phyloP scores from a whole-genome alignment of 2,329 filamentous ascomycete genomes.

The Tolypocladium nubicola region DNA sequence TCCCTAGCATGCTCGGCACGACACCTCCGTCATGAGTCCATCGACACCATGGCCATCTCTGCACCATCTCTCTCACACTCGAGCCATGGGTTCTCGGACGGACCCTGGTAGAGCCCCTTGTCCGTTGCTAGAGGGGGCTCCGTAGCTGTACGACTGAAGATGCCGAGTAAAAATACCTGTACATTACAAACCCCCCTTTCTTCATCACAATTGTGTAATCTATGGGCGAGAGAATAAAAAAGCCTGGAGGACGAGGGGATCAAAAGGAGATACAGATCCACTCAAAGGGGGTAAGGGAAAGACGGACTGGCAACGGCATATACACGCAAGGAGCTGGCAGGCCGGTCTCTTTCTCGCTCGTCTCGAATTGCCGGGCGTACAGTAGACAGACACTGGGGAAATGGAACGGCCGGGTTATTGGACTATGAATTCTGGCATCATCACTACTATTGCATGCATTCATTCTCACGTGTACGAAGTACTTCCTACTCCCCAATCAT shows the following conservation, averaged over 20 bases:
- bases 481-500: background rate
- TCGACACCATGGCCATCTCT: background rate
- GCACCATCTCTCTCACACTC: background rate
- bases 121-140: background rate
- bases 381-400: background rate
- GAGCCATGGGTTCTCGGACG: background rate
- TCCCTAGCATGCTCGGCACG: slow-evolving; percentile 36
- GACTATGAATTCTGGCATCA: background rate
- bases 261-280: background rate
- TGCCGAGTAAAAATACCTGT: background rate
- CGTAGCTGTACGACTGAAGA: background rate
- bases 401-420: background rate
- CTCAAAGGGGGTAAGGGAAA: background rate
- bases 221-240: background rate
- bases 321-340: background rate
- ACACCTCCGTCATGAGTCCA: slow-evolving; percentile 26
- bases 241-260: background rate
- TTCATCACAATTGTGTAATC: background rate
- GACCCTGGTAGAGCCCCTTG: background rate
- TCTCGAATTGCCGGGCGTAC: background rate
- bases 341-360: background rate
- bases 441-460: background rate
- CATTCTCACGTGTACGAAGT: background rate
- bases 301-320: background rate
- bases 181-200: background rate